These are phyloP conservation scores for Closterium sp. DNA, from an alignment of 139 green algal species.

Conservation along the genomic window DNA sequence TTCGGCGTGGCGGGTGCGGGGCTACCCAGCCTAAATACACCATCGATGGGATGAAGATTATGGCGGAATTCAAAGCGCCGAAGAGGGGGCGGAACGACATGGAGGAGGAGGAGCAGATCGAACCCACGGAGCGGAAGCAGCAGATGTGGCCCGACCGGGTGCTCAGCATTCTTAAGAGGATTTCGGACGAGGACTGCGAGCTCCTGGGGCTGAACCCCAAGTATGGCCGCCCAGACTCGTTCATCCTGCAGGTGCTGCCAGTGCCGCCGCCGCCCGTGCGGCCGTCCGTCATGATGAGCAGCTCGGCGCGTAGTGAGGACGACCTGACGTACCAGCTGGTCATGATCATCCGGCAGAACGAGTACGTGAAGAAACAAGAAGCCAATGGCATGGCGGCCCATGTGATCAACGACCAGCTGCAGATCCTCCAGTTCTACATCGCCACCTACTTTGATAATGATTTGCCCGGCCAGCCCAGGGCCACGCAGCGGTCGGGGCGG, in stretches of 20 bases:
- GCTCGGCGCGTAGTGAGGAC: constrained; percentile 67
- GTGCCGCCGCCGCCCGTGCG: constrained; percentile 88
- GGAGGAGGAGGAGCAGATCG: constrained; percentile 56
- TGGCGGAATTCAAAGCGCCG: constrained; percentile 86
- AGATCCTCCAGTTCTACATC: constrained; percentile 88
- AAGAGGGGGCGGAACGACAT: constrained; percentile 55
- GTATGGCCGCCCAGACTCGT: constrained; percentile 87
- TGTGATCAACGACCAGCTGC: constrained; percentile 79
- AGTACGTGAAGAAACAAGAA: constrained; percentile 78
- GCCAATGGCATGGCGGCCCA: constrained; percentile 82
- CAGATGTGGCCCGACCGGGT: constrained; percentile 75
- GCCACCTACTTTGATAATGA: constrained; percentile 96
- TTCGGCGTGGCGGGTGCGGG: constrained; percentile 56
- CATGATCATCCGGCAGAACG: constrained; percentile 94
- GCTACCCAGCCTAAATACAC: constrained; percentile 82
- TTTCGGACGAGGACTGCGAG: constrained; percentile 87
- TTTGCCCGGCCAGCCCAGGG: constrained; percentile 71
- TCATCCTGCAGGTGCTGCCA: constrained; percentile 87
- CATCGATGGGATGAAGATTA: constrained; percentile 81
- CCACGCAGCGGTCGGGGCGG: constrained; percentile 56
- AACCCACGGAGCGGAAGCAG: constrained; percentile 62
- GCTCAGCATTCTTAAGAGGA: constrained; percentile 84
- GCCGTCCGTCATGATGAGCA: constrained; percentile 92
- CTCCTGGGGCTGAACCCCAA: constrained; percentile 83
- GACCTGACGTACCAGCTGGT: constrained; percentile 96